Evolutionary conservation across 148 eudicot species (phyloP), one percentile per base, ranked within the genome.

Genomic region (Nyssa sinensis): DNA sequence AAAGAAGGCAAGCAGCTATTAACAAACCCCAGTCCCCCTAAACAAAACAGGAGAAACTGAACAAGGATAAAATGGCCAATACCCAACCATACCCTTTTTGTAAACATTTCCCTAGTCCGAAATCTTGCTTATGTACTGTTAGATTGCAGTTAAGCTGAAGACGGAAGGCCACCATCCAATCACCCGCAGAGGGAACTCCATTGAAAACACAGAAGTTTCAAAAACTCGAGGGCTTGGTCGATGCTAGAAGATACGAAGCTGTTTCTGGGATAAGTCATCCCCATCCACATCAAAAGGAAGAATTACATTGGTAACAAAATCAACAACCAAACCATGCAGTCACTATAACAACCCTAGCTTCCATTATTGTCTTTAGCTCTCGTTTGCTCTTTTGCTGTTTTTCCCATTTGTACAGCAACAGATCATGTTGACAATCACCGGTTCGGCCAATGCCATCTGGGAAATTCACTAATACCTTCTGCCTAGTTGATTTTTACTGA

Each of bases 401-500:
- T 24, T 10, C 23, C 34, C 72, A 74, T 67, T 75, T 75, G 65
- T 34, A 75, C 60, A 67, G 59, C 64, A 75, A 74, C 28, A 25
- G 4, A 28, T 33, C 35, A 57, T 71, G 34, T 64, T 24, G 31
- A 24, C 17, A 32, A 12, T 58, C 25, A 25, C 33, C 35, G 67
- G 67, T 19, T 34, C 65, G 29, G 61, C 67, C 30, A 23, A 29
- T 58, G 37, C 70, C n/a, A n/a, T n/a, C n/a, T n/a, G n/a, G 51
- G 30, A 75, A 27, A 14, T 57, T 19, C 17, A 29, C 35, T 24
- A 55, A 13, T 62, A 33, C 47, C 66, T 29, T n/a, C n/a, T n/a
- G n/a, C 30, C 79, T 78, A 91, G 74, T 91, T 91, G 81, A 91
- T 91, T 86, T 88, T 91, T 28, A 91, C 93, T 3, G 97, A 86